Conservation (phyloP, 257 asterid genomes). For the Ilex asprella region DNA sequence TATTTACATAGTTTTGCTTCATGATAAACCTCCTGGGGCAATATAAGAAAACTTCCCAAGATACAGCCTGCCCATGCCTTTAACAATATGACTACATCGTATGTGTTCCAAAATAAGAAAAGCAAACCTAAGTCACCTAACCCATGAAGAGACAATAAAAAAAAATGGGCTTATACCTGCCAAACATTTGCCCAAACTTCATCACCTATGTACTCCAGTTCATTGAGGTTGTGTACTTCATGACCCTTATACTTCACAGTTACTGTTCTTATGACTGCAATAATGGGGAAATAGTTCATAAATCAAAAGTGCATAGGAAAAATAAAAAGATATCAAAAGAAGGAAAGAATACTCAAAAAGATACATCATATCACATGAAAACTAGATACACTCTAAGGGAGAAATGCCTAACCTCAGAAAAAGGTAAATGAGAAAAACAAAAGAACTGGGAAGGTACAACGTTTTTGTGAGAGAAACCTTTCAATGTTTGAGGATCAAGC, state of each 20-base stretch:
- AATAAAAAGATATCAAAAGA: neutral
- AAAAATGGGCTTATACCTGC: constrained; percentile 35
- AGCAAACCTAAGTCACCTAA: no score
- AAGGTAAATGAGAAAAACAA: neutral
- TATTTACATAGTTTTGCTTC: no score
- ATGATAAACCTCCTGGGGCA: no score
- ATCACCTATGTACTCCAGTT: constrained; percentile 76
- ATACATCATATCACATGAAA: neutral
- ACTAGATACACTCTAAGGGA: neutral
- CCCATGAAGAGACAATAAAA: no score
- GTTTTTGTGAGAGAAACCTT: constrained; percentile 42
- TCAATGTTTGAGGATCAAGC: constrained; percentile 56
- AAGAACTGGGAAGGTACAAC: neutral
- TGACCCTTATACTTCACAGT: constrained; percentile 62
- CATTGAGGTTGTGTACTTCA: constrained; percentile 77
- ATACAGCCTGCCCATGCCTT: no score
- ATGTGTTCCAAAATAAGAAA: no score
- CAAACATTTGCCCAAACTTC: constrained; percentile 97
- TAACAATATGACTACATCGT: no score
- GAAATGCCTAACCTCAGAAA: neutral
- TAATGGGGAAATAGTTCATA: constrained; percentile 5
- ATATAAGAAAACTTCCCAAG: no score
- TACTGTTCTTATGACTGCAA: constrained; percentile 52
- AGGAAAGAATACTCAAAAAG: neutral
- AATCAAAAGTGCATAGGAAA: neutral